Base-by-base conservation (phyloP, 2,329 filamentous ascomycete genomes). In the Colletotrichum acutatum region DNA sequence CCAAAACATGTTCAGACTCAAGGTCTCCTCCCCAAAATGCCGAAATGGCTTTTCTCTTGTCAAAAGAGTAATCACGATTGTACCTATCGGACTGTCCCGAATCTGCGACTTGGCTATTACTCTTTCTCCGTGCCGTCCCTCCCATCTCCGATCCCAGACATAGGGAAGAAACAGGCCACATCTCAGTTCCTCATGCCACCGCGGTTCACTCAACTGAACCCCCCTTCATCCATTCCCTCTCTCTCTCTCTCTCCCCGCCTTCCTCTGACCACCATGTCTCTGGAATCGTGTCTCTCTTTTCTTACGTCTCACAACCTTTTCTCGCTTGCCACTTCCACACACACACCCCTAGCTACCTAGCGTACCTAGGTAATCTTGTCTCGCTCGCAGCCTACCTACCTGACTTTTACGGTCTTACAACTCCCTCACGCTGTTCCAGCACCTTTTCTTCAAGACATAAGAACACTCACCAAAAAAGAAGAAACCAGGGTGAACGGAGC, bases 121-220 rank as follows among this genome's bases (percentile, higher is more conserved):
- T 49, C 42, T 49, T n/a, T 5, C 42, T 49, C 42, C 42, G 32
- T 34, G 32, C 32, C 32, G 32, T 34, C 32, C 32, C 32, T 34
- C 58, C 66, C 68, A 49, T 37, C 54, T 30, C 42, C 53, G 52
- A 72, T 72, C 70, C 54, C 52, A 69, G 59, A 72, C 66, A 63
- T 49, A 12, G 11, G 49, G 30, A 53, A 37, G 30, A 60, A 57
- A 53, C 60, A 30, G 28, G 42, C 42, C 42, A 49, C 42, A 49
- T 49, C 42, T 49, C 42, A n/a, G 19, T 49, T 49, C 9, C 42
- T 49, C 42, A 34, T 53, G 14, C 22, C 60, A 65, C 52, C n/a
- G 32, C 52, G 3, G 19, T 24, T 30, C 52, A 12, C 42, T 24
- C 53, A 24, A 57, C 63, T 54, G 34, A 32, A 3, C 37, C 63